Base-by-base conservation (phyloP, 345 rosid genomes). In the Acer negundo region DNA sequence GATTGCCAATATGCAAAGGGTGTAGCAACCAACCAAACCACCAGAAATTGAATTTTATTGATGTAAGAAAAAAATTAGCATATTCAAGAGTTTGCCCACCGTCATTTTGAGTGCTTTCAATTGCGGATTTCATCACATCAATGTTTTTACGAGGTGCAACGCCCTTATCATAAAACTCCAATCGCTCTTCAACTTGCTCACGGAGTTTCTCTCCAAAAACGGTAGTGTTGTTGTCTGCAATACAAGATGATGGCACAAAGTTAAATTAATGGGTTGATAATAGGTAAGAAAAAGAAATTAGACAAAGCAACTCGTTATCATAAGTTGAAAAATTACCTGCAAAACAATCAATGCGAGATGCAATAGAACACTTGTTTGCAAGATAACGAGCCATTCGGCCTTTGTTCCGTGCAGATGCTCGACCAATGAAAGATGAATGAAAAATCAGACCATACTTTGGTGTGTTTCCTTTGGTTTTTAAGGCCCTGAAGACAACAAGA, bases 311-410 rank as follows among this genome's bases (percentile, higher is more conserved):
- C 2, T 35, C 66, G 20, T 62, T n/a, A 35, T 20, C n/a, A 56
- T 55, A 49, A 38, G 3, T 10, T 16, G 15, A 53, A 16, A 42
- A 44, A 15, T 62, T 86, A 94, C 98, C 99, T 11, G 98, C 77
- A 78, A 94, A 96, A 82, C 98, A 92, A 82, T 96, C 99, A 9
- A 94, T 96, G 58, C 97, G 87, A 53, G 97, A 90, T 61, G 98
- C 99, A 71, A 96, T 90, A 9, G 97, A 96, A 78, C 99, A 96
- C 82, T 96, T 96, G 80, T 94, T 96, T 24, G 99, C 98, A 38
- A 96, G 92, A 85, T 79, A 92, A 51, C 99, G 98, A 78, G 99
- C 98, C 88, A 96, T 91, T 70, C 97, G 92, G 1, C 99, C 99
- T 86, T 96, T 96, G 87, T 94, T 96, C 69, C 86, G 87, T 15